phyloP scores from a whole-genome alignment of 176 grass and related monocot species.

The Areca catechu region DNA sequence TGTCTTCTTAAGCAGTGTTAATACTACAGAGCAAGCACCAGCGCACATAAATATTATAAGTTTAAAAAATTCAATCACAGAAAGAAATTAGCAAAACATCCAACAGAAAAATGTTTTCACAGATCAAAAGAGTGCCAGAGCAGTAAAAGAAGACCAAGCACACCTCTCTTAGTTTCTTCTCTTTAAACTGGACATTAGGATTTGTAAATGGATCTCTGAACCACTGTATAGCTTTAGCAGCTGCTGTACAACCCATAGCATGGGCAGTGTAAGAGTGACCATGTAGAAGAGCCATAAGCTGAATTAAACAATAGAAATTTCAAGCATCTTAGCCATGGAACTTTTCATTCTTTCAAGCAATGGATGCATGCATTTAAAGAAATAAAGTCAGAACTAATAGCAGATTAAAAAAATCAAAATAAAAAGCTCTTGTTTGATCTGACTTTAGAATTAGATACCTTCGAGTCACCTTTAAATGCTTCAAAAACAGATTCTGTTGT shows the following conservation, averaged over 20 bases:
- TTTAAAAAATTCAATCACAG: no score
- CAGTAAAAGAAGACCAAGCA: slow-evolving; percentile 5
- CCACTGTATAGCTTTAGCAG: slow-evolving; percentile 84
- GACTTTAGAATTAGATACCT: slow-evolving; percentile 30
- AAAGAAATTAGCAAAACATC: no score
- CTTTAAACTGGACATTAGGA: slow-evolving; percentile 50
- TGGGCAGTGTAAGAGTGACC: slow-evolving; percentile 94
- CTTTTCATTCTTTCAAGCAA: slow-evolving; percentile 4
- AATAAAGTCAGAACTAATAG: no score
- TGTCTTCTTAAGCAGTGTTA: no score
- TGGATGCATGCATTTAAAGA: no score
- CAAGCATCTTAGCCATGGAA: no score
- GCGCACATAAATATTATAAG: no score
- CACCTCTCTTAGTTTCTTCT: slow-evolving; percentile 69
- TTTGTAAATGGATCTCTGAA: slow-evolving; percentile 68
- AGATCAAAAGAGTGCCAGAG: no score
- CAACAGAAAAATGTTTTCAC: no score
- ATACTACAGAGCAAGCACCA: no score
- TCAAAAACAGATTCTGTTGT: slow-evolving; percentile 76
- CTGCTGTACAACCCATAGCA: slow-evolving; percentile 68
- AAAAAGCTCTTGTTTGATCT: no score
- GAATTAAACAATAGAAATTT: slow-evolving; percentile 4
- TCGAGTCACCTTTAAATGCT: slow-evolving; percentile 74
- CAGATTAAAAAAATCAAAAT: no score
- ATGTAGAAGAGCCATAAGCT: slow-evolving; percentile 87